Evolutionary conservation across 768 basidiomycete species (phyloP).

Genomic region (Melanogaster broomeanus): DNA sequence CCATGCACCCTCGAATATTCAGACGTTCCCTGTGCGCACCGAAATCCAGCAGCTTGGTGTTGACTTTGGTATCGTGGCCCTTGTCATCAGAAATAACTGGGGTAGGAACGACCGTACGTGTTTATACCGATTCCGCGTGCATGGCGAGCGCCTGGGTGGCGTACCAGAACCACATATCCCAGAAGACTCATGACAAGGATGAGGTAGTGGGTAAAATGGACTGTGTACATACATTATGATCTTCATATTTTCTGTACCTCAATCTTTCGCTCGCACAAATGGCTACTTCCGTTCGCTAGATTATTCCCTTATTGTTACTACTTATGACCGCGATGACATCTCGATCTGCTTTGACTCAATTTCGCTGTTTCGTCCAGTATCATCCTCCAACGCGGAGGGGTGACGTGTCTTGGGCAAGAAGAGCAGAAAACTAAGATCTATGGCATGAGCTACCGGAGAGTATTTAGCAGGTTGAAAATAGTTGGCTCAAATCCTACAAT

Average conservation of each 20-base stretch:
- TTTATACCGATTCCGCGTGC: conserved; percentile 82
- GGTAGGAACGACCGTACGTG: conserved; percentile 84
- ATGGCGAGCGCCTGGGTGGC: conserved; percentile 58
- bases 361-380: not conserved
- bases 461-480: not conserved
- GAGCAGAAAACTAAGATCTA: too few relatives aligned
- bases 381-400: not conserved
- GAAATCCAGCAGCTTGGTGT: conserved; percentile 70
- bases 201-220: not conserved
- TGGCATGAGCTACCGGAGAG: not conserved
- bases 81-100: conserved; percentile 86
- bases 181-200: conserved; percentile 15
- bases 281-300: conserved; percentile 12
- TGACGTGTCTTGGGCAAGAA: not conserved
- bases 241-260: not conserved
- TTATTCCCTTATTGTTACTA: conserved; percentile 27
- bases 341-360: conserved; percentile 1
- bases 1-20: conserved; percentile 55
- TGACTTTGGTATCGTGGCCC: conserved; percentile 83
- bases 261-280: not conserved
- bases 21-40: conserved; percentile 75
- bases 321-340: conserved; percentile 27
- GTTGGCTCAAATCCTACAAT: conserved; percentile 1
- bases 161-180: conserved; percentile 37
- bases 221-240: conserved; percentile 15